Percentiles rank a stretch among this genome's conserved stretches.
phyloP scores from a whole-genome alignment of 371 early-diverging fungal species.

The Amoeboaphelidium occidentale region DNA sequence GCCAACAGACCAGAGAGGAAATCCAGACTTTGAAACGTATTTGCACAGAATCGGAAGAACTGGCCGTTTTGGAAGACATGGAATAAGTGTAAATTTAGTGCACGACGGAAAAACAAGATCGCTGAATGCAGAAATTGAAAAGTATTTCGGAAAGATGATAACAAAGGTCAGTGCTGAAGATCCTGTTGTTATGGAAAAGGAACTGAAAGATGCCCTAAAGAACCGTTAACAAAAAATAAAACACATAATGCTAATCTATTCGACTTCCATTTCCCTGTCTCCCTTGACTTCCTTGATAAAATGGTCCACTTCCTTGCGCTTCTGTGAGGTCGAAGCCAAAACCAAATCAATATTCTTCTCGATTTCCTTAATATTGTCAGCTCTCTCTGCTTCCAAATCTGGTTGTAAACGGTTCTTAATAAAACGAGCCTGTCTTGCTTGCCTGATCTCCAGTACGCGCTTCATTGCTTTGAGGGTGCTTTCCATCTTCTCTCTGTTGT shows the following conservation, averaged over 20 bases:
- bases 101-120: slow-evolving; percentile 36
- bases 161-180: slow-evolving; percentile 46
- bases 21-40: slow-evolving; percentile 79
- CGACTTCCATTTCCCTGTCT: not conserved
- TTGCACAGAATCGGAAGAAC: slow-evolving; percentile 97
- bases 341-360: slow-evolving; percentile 65
- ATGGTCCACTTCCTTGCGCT: not conserved
- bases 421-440: slow-evolving; percentile 70
- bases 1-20: slow-evolving; percentile 9
- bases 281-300: not conserved
- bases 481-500: slow-evolving; percentile 81
- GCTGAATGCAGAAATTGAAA: slow-evolving; percentile 47
- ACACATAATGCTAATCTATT: not conserved
- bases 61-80: slow-evolving; percentile 90
- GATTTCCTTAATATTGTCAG: slow-evolving; percentile 44
- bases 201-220: slow-evolving; percentile 32
- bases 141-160: slow-evolving; percentile 46
- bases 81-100: slow-evolving; percentile 90
- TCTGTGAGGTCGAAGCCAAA: slow-evolving; percentile 29
- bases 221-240: too few species aligned
- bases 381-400: slow-evolving; percentile 41
- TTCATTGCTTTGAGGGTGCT: slow-evolving; percentile 92
- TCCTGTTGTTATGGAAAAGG: slow-evolving; percentile 41
- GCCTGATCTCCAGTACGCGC: slow-evolving; percentile 71
- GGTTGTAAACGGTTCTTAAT: not conserved